phyloP scores from a whole-genome alignment of 2,329 filamentous ascomycete genomes.

The Emergomyces africanus region DNA sequence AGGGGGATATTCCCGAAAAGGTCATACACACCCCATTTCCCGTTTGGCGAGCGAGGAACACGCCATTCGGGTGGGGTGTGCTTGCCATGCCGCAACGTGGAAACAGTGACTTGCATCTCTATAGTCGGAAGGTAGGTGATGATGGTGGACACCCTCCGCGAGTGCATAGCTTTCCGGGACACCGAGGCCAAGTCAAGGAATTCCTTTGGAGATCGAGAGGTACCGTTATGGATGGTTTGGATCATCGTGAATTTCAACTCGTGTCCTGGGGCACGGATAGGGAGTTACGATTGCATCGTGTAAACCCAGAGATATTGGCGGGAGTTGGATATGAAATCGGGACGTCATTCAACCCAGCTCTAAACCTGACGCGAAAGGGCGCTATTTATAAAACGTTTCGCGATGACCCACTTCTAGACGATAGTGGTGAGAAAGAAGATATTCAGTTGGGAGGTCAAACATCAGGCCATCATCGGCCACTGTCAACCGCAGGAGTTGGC shows the following conservation, averaged over 20 bases:
- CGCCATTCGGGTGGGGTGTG: conserved; percentile 75
- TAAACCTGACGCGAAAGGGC: conserved; percentile 68
- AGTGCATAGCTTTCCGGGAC: conserved; percentile 41
- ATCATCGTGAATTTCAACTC: conserved; percentile 80
- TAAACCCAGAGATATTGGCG: conserved; percentile 51
- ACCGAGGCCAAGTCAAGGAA: conserved; percentile 63
- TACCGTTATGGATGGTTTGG: conserved; percentile 51
- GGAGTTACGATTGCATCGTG: conserved; percentile 63
- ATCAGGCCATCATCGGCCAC: conserved; percentile 2
- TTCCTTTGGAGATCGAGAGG: conserved; percentile 82
- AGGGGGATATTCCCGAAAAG: conserved; percentile 55
- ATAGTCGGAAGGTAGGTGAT: conserved; percentile 45
- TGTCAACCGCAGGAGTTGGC: conserved; percentile 28
- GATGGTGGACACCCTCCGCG: conserved; percentile 27
- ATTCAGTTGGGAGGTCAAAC: conserved; percentile 5
- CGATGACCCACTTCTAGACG: conserved; percentile 26
- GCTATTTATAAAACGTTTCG: conserved; percentile 78
- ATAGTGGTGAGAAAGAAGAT: neutral
- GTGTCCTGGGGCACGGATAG: conserved; percentile 89
- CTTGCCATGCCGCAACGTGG: conserved; percentile 87
- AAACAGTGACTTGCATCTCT: conserved; percentile 72
- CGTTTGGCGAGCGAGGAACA: conserved; percentile 82
- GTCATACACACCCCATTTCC: conserved; percentile 74
- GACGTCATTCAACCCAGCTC: conserved; percentile 46
- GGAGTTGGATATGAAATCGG: conserved; percentile 64